Evolutionary conservation across 371 early-diverging fungal species (phyloP).

Genomic region (Syncephalastrum racemosum): DNA sequence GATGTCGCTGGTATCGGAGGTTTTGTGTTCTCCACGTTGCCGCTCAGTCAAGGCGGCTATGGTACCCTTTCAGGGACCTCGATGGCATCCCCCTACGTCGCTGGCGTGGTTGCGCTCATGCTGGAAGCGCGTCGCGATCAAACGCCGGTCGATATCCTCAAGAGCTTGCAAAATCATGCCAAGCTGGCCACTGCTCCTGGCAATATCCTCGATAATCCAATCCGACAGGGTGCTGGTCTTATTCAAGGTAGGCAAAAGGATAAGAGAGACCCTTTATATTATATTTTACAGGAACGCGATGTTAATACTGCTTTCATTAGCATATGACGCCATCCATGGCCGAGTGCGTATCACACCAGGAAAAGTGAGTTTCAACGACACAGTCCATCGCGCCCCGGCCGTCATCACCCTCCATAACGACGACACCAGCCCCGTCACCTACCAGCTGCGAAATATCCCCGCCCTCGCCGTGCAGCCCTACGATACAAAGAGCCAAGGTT

Average conservation of each 20-base stretch:
- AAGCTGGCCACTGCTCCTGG: slow-evolving; percentile 13
- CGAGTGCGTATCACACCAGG: slow-evolving; percentile 61
- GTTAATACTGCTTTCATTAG: slow-evolving; percentile 7
- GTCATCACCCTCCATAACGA: slow-evolving; percentile 56
- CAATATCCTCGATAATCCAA: slow-evolving; percentile 36
- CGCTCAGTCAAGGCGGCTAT: slow-evolving; percentile 37
- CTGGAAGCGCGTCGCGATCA: slow-evolving; percentile 33
- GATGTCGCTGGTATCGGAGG: slow-evolving; percentile 68
- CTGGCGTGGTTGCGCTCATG: slow-evolving; percentile 63
- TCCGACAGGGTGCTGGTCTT: slow-evolving; percentile 75
- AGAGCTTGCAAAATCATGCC: slow-evolving; percentile 50
- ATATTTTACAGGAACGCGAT: not conserved
- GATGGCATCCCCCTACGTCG: slow-evolving; percentile 66
- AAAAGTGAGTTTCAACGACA: slow-evolving; percentile 70
- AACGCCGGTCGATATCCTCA: slow-evolving; percentile 9
- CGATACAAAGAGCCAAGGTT: slow-evolving; percentile 23
- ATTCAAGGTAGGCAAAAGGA: slow-evolving; percentile 51
- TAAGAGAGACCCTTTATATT: not conserved
- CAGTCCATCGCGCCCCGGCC: slow-evolving; percentile 23
- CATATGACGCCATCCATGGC: slow-evolving; percentile 58
- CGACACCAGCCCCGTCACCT: slow-evolving; percentile 25
- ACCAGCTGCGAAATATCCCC: slow-evolving; percentile 18
- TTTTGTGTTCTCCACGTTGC: slow-evolving; percentile 63
- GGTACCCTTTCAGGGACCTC: slow-evolving; percentile 61
- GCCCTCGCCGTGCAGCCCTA: slow-evolving; percentile 43